Base-by-base conservation (phyloP, 768 basidiomycete genomes). In the Galerina marginata region DNA sequence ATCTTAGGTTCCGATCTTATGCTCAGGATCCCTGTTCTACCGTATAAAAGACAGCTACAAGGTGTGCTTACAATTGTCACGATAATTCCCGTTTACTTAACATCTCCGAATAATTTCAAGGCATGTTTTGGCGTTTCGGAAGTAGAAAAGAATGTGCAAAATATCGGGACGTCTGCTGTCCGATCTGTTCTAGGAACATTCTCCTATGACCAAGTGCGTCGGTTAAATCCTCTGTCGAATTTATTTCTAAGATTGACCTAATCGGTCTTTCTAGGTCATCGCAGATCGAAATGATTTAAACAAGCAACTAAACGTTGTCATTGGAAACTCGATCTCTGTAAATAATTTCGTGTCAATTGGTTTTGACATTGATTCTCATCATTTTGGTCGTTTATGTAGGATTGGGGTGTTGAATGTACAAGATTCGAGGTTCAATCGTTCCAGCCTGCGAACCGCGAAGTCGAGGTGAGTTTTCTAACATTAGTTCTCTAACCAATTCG, bases 341-440 rank as follows among this genome's bases (percentile, higher is more conserved):
- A 5, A 74, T 59, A n/a, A 44, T 12, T 50, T 11, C 15, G 10
- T 9, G 12, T 10, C 37, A 20, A 16, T 39, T 55, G 15, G 29
- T 56, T 46, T 20, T 37, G 20, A 49, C 14, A 45, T 25, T 15
- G 26, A 20, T 36, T 38, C 12, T 39, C 9, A 42, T 20, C 11
- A n/a, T 6, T 36, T 37, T 42, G 20, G 9, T 15, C 10, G 6
- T 38, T 14, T 40, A 6, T 9, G 10, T 54, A 82, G 80, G 80
- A 75, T 59, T 86, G 85, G 85, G 85, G 85, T 39, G 83, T 86
- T 6, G 80, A 83, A 55, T 85, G 85, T 57, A 83, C 84, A 6
- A 72, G 83, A 59, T 86, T 85, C 64, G 85, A 86, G 63, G 75
- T 85, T n/a, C 85, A 86, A 64, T 79, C 79, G 0, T 86, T 86